phyloP scores from a whole-genome alignment of 768 basidiomycete genomes.

The Lyophyllum atratum region DNA sequence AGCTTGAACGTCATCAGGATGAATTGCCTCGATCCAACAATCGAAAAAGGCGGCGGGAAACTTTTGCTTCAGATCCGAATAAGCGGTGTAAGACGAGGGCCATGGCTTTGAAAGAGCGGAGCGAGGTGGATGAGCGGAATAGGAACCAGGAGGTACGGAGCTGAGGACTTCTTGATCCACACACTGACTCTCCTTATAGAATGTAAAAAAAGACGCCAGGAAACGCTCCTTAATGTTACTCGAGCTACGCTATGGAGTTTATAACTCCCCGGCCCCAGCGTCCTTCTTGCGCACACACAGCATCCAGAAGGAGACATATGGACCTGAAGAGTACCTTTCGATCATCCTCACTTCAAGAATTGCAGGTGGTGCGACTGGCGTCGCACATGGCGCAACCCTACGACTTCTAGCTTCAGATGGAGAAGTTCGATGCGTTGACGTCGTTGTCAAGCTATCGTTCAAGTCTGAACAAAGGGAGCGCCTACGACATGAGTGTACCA shows the following conservation, averaged over 20 bases:
- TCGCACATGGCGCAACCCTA: conserved; percentile 7
- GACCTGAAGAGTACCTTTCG: conserved; percentile 6
- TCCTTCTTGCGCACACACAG: conserved; percentile 7
- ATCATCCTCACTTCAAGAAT: conserved; percentile 13
- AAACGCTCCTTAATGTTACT: conserved; percentile 8
- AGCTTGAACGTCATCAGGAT: neutral
- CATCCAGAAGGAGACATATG: conserved; percentile 2
- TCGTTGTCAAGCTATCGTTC: conserved; percentile 19
- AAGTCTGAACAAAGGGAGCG: conserved; percentile 4
- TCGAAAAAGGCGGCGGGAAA: neutral
- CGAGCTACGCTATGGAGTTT: conserved; percentile 6
- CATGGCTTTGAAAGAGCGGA: neutral
- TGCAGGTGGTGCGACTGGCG: conserved; percentile 11
- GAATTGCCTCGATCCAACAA: neutral
- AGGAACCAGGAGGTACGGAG: neutral
- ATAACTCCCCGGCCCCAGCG: conserved; percentile 13
- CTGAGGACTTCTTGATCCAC: neutral
- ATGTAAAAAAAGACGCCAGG: neutral
- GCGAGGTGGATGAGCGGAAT: conserved; percentile 1
- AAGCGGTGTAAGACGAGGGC: conserved; percentile 12
- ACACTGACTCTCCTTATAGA: neutral
- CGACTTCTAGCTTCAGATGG: neutral
- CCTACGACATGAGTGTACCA: conserved; percentile 12
- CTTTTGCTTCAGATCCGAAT: neutral
- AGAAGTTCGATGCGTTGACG: neutral